Conservation (phyloP, 352 stramenopile genomes). For the Thalassiosira exigua region DNA sequence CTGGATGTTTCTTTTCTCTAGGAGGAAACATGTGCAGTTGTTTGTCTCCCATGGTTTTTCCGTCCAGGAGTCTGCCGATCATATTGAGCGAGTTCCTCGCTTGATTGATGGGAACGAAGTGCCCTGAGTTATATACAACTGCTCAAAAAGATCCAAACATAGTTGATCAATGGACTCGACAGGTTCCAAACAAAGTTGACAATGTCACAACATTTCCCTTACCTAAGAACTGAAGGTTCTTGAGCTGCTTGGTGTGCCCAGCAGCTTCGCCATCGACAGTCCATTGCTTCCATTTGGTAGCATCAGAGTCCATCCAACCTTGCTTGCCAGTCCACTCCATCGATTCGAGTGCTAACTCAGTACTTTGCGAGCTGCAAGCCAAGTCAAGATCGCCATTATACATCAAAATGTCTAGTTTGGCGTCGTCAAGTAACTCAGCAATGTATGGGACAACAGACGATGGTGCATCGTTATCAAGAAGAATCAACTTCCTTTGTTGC, state of each 20-base stretch:
- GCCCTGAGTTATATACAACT: slow-evolving; percentile 37
- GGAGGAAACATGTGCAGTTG: slow-evolving; percentile 36
- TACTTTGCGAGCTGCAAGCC: slow-evolving; percentile 57
- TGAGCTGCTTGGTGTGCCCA: slow-evolving; percentile 66
- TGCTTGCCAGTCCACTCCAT: slow-evolving; percentile 71
- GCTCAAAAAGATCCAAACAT: neutral
- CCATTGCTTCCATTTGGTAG: slow-evolving; percentile 50
- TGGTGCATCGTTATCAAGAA: slow-evolving; percentile 69
- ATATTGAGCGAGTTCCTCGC: slow-evolving; percentile 46
- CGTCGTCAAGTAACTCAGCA: slow-evolving; percentile 74
- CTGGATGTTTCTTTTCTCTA: neutral
- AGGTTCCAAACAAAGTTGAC: too few relatives aligned
- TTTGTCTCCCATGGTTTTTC: slow-evolving; percentile 39
- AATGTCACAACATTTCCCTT: too few relatives aligned
- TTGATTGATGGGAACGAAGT: slow-evolving; percentile 64
- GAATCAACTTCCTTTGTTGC: slow-evolving; percentile 34
- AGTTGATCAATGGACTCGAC: too few relatives aligned
- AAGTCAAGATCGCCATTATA: slow-evolving; percentile 81
- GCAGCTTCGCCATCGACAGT: slow-evolving; percentile 30
- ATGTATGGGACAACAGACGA: slow-evolving; percentile 70
- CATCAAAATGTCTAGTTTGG: slow-evolving; percentile 67
- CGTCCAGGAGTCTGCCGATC: slow-evolving; percentile 53
- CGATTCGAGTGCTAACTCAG: slow-evolving; percentile 66
- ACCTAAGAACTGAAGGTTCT: slow-evolving; percentile 74
- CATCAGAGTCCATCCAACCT: slow-evolving; percentile 58